Percentiles rank a stretch among this genome's conserved stretches.
phyloP scores from a whole-genome alignment of 2,329 filamentous ascomycete genomes.

The Chaetomium strumarium region DNA sequence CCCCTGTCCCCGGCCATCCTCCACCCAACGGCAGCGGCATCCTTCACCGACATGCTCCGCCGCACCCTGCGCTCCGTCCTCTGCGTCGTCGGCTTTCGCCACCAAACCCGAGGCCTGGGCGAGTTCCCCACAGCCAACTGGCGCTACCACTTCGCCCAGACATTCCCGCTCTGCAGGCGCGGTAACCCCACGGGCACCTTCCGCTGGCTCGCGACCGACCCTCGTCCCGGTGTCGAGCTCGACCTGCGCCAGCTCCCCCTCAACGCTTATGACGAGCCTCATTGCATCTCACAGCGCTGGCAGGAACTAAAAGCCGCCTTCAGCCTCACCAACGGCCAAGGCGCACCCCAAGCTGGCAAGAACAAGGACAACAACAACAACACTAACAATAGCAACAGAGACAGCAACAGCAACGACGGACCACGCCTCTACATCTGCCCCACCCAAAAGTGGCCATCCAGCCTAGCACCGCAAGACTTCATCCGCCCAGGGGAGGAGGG shows the following conservation, averaged over 20 bases:
- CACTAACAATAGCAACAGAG: too few species aligned
- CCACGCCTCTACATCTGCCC: conserved; percentile 3
- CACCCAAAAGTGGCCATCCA: not conserved
- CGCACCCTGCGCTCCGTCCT: not conserved
- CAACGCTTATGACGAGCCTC: not conserved
- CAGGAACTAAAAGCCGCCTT: not conserved
- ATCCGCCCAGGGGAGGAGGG: not conserved
- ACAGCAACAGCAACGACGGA: not conserved
- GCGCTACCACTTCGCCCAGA: not conserved
- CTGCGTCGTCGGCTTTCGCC: not conserved
- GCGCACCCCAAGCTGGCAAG: too few species aligned
- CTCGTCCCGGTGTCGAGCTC: not conserved
- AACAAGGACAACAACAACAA: too few species aligned
- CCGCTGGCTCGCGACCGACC: not conserved
- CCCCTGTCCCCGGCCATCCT: too few species aligned
- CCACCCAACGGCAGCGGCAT: not conserved
- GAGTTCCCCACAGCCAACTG: not conserved
- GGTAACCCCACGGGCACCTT: not conserved
- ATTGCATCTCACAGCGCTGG: not conserved
- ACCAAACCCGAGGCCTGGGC: not conserved
- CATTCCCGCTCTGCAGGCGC: not conserved
- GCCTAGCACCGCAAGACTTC: not conserved
- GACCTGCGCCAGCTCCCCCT: not conserved
- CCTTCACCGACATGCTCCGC: not conserved
- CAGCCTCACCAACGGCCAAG: not conserved